Evolutionary conservation across 1,284 basidiomycete species (phyloP), one percentile per base, ranked within the genome.

Genomic region (Leccinum fallax): DNA sequence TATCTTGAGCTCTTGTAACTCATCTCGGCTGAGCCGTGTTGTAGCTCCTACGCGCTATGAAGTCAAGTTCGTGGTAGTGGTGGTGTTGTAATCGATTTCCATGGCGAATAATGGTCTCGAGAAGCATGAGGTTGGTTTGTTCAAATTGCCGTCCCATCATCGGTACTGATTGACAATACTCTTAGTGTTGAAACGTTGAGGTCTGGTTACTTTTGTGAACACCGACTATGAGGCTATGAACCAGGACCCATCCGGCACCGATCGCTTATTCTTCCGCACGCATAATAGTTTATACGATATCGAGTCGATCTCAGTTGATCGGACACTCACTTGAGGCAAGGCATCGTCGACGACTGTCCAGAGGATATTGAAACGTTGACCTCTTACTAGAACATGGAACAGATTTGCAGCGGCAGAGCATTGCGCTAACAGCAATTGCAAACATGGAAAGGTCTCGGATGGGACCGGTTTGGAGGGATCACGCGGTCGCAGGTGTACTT

Each of bases 221-320:
- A 32, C 30, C 11, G 62, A 13, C 40, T 24, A 58, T 32, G 51
- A 24, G 24, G 43, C 28, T 9, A 28, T 38, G 16, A 30, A 30
- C 9, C 40, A 43, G 40, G n/a, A 43, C 9, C 13, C 26, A 40
- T 38, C 16, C 24, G 40, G 57, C 46, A 21, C 15, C 5, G 46
- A 58, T 53, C 46, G 24, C 32, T 21, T 52, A 48, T 38, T 24
- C 15, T 36, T 21, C n/a, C 36, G 21, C 24, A 43, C 26, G 26
- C 28, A 49, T 21, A 34, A 13, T 26, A 55, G 34, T 36, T 26
- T 49, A 32, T 53, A 40, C 4, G 28, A 43, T 21, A 49, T 65
- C 49, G 19, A 34, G 56, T n/a, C 43, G 55, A 64, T 62, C 40
- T 56, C 43, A 36, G n/a, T 24, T 36, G 52, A 65, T 54, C 62